Percentiles rank a stretch among this genome's conserved stretches.
These are phyloP conservation scores for Hanseniaspora meyeri DNA, from an alignment of 805 yeast species.

Conservation along the genomic window DNA sequence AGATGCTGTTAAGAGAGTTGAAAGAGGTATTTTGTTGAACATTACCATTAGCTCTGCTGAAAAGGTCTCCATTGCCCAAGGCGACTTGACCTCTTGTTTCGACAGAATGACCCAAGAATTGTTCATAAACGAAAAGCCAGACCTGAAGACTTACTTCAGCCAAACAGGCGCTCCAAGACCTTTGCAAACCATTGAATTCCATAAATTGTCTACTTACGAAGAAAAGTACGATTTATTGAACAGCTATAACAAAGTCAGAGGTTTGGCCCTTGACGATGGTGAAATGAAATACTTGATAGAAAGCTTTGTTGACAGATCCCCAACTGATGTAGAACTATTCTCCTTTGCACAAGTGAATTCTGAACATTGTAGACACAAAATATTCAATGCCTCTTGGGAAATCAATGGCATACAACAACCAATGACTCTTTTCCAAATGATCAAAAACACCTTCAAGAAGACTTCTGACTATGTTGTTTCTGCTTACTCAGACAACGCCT, in stretches of 20 bases:
- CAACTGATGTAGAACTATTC: slow-evolving; percentile 93
- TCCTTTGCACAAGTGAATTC: slow-evolving; percentile 99
- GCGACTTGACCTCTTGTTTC: slow-evolving; percentile 56
- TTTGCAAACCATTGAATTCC: slow-evolving; percentile 47
- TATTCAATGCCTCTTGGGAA: slow-evolving; percentile 96
- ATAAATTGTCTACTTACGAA: slow-evolving; percentile 5
- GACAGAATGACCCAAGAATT: slow-evolving; percentile 90
- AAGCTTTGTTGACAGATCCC: slow-evolving; percentile 81
- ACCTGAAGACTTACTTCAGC: slow-evolving; percentile 57
- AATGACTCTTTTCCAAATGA: slow-evolving; percentile 78
- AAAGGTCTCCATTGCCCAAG: slow-evolving; percentile 46
- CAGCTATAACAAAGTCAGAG: slow-evolving; percentile 69
- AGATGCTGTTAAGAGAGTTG: slow-evolving; percentile 64
- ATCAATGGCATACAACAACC: slow-evolving; percentile 72
- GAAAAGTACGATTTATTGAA: slow-evolving; percentile 43
- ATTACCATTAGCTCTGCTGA: slow-evolving; percentile 61
- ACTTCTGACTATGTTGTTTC: slow-evolving; percentile 74
- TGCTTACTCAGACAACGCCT: slow-evolving; percentile 97
- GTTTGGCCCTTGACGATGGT: slow-evolving; percentile 87
- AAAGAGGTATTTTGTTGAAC: slow-evolving; percentile 74
- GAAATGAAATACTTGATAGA: slow-evolving; percentile 79
- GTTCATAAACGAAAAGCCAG: slow-evolving; percentile 50
- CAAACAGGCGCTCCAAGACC: slow-evolving; percentile 73
- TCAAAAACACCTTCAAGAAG: slow-evolving; percentile 77
- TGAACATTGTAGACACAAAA: slow-evolving; percentile 98